Percentiles rank a stretch among this genome's conserved stretches.
phyloP scores from a whole-genome alignment of 345 rosid genomes.

The Moricandia moricandioides region DNA sequence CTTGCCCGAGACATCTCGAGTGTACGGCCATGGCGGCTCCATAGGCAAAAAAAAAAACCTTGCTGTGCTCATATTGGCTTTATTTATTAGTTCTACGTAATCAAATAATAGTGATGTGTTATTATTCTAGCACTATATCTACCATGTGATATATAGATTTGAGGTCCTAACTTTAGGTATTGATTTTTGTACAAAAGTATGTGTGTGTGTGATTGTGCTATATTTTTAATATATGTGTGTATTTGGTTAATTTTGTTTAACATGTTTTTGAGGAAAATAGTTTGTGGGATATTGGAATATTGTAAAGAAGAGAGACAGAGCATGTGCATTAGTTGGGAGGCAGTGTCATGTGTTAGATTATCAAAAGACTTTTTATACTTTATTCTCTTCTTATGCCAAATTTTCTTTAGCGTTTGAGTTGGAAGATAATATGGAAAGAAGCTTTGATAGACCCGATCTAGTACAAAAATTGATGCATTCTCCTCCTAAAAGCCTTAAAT shows the following conservation, averaged over 20 bases:
- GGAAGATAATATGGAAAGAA: constrained; percentile 11
- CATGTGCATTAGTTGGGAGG: constrained; percentile 34
- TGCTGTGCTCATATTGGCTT: constrained; percentile 23
- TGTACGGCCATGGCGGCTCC: constrained; percentile 36
- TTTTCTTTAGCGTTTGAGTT: constrained; percentile 15
- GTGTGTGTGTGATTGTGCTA: constrained; percentile 12
- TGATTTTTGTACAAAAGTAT: constrained; percentile 27
- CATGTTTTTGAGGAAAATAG: constrained; percentile 14
- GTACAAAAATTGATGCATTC: constrained; percentile 14
- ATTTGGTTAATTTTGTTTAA: constrained; percentile 5
- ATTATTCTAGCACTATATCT: constrained; percentile 9
- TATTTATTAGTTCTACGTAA: background rate
- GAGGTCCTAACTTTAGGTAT: constrained; percentile 34
- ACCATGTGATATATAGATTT: constrained; percentile 36
- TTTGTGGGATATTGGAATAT: constrained; percentile 29
- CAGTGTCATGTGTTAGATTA: constrained; percentile 26
- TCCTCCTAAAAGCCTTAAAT: background rate
- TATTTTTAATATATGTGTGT: background rate
- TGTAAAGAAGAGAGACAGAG: constrained; percentile 25
- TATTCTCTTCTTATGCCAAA: constrained; percentile 7
- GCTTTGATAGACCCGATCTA: constrained; percentile 16
- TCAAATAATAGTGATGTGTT: constrained; percentile 13
- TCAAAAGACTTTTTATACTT: constrained; percentile 14
- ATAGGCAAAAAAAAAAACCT: constrained; percentile 8
- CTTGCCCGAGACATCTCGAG: constrained; percentile 61